phyloP scores from a whole-genome alignment of 768 basidiomycete genomes.

The Pleurotus citrinopileatus region DNA sequence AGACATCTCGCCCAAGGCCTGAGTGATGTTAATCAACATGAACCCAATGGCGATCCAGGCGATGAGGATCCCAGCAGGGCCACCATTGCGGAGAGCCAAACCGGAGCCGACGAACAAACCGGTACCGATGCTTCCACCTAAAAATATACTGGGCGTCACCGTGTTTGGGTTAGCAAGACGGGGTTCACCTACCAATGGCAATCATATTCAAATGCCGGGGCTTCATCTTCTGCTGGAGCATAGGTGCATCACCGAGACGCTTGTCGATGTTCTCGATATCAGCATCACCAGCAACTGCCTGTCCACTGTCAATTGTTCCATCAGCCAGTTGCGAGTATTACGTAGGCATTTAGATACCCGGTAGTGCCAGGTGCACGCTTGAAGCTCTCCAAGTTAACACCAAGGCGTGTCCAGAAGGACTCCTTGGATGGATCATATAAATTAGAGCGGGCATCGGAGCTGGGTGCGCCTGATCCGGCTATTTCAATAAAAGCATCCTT shows the following conservation, averaged over 20 bases:
- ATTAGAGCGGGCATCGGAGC: constrained; percentile 23
- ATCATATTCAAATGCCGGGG: constrained; percentile 45
- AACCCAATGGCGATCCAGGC: constrained; percentile 43
- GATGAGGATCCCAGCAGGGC: constrained; percentile 42
- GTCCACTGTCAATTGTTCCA: constrained; percentile 33
- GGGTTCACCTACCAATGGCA: constrained; percentile 38
- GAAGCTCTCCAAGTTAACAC: constrained; percentile 40
- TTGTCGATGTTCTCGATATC: constrained; percentile 34
- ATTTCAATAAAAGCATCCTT: not conserved
- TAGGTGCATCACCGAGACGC: constrained; percentile 36
- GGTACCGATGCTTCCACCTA: constrained; percentile 48
- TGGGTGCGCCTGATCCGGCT: not conserved
- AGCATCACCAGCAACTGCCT: constrained; percentile 30
- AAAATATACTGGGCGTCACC: not conserved
- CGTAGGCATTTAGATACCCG: no score
- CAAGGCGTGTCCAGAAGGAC: constrained; percentile 40
- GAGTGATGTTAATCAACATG: constrained; percentile 48
- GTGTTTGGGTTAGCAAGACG: not conserved
- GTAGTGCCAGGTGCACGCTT: constrained; percentile 46
- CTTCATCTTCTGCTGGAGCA: constrained; percentile 49
- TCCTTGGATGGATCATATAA: constrained; percentile 49
- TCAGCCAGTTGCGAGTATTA: no score
- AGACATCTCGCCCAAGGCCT: constrained; percentile 50
- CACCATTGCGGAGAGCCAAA: constrained; percentile 33
- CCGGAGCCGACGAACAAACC: constrained; percentile 49